phyloP scores from a whole-genome alignment of 2,329 filamentous ascomycete genomes.

The Neofusicoccum sp. region DNA sequence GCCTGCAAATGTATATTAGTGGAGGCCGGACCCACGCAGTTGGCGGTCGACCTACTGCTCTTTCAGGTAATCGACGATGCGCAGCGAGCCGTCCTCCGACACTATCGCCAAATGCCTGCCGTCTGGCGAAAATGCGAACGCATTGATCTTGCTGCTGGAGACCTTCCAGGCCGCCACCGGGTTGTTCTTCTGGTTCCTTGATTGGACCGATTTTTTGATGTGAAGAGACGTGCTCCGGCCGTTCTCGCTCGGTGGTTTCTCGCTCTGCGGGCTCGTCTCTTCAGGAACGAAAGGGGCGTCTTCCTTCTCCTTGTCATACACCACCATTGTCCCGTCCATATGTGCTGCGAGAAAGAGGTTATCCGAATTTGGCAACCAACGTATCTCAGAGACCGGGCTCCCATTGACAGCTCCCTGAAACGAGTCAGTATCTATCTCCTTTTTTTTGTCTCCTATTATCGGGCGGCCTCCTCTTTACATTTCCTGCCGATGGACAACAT shows the following conservation, averaged over 20 bases:
- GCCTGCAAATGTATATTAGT: constrained; percentile 48
- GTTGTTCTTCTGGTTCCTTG: constrained; percentile 90
- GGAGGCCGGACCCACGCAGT: constrained; percentile 4
- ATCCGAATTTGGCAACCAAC: constrained; percentile 93
- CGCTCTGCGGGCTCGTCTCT: constrained; percentile 24
- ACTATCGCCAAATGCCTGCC: constrained; percentile 85
- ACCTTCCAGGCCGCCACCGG: constrained; percentile 92
- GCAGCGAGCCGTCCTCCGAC: constrained; percentile 85
- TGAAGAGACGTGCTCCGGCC: constrained; percentile 56
- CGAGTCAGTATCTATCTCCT: constrained; percentile 19
- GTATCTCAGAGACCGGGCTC: constrained; percentile 82
- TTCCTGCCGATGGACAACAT: not conserved
- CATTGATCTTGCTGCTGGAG: constrained; percentile 87
- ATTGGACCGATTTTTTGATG: constrained; percentile 89
- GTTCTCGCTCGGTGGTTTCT: constrained; percentile 31
- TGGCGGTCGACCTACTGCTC: constrained; percentile 68
- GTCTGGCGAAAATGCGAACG: constrained; percentile 90
- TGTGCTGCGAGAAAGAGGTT: constrained; percentile 90
- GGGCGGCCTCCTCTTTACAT: not conserved
- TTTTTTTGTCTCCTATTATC: constrained; percentile 1
- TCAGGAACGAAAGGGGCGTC: constrained; percentile 79
- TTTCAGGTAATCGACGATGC: constrained; percentile 87
- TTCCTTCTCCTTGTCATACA: constrained; percentile 98
- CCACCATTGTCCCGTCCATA: constrained; percentile 85
- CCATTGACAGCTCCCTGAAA: constrained; percentile 78